Conservation (phyloP, 2,329 filamentous ascomycete genomes). For the Sarocladium brachiariae region DNA sequence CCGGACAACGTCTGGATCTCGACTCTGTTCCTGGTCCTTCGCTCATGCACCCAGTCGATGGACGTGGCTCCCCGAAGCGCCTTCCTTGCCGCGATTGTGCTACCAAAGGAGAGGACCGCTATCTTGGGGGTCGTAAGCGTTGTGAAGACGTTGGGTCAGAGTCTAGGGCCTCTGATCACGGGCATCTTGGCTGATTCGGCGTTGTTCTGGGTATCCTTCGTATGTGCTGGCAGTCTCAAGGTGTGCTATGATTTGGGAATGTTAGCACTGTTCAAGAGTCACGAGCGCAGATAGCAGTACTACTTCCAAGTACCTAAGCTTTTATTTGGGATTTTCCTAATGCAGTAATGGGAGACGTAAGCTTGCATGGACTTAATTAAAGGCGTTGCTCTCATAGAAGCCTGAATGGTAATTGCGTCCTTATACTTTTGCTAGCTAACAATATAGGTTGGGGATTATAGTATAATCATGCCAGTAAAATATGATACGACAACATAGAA, state of each 20-base stretch:
- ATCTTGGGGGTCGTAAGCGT: constrained; percentile 66
- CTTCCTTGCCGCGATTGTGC: constrained; percentile 60
- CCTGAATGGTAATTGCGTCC: too few species aligned
- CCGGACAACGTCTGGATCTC: constrained; percentile 46
- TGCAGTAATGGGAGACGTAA: too few species aligned
- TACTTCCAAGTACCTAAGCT: too few species aligned
- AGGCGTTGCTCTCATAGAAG: too few species aligned
- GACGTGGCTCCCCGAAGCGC: constrained; percentile 64
- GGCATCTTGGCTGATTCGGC: constrained; percentile 52
- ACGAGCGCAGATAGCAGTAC: neutral
- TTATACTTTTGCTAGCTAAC: too few species aligned
- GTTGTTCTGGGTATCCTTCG: constrained; percentile 56
- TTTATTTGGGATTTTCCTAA: too few species aligned
- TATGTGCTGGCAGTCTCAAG: constrained; percentile 57
- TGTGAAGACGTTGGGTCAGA: constrained; percentile 58
- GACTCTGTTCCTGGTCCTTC: constrained; percentile 53
- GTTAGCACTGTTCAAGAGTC: constrained; percentile 34
- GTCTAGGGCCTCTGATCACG: constrained; percentile 55
- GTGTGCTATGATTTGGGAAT: constrained; percentile 53
- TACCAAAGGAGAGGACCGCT: constrained; percentile 59
- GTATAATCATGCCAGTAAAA: too few species aligned
- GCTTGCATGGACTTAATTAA: too few species aligned
- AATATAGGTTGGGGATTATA: too few species aligned
- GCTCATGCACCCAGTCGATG: constrained; percentile 60
- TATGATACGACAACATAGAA: too few species aligned